A percentile compares a stretch with the other conserved stretches of the same genome.
Evolutionary conservation across 768 basidiomycete species (phyloP).

Genomic region (Omphalotus guepiniiformis): DNA sequence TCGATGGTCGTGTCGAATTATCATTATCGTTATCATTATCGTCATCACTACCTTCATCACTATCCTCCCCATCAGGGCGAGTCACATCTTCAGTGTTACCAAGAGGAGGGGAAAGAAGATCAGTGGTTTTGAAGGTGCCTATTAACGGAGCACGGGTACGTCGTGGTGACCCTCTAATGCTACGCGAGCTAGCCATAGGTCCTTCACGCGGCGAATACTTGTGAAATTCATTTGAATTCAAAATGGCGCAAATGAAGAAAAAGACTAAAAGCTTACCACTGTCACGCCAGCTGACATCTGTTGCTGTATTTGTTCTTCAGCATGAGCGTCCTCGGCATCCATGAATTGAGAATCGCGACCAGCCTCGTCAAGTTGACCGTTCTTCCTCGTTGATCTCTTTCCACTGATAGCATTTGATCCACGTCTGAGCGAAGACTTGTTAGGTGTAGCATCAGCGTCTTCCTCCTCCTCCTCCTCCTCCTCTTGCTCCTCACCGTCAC

Average conservation of each 20-base stretch:
- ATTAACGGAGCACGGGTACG: slow-evolving; percentile 36
- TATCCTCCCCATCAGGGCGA: no score
- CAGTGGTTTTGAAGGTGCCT: slow-evolving; percentile 6
- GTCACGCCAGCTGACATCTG: slow-evolving; percentile 73
- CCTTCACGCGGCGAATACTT: slow-evolving; percentile 63
- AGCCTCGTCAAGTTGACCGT: slow-evolving; percentile 36
- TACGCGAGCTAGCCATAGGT: slow-evolving; percentile 61
- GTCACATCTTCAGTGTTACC: no score
- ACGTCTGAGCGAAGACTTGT: slow-evolving; percentile 45
- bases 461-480: slow-evolving; percentile 23
- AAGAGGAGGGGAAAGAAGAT: background rate
- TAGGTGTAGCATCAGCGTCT: slow-evolving; percentile 50
- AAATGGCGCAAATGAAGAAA: background rate
- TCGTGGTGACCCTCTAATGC: slow-evolving; percentile 65
- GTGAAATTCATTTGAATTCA: no score
- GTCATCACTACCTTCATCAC: no score
- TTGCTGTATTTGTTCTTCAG: slow-evolving; percentile 83
- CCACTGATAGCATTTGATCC: slow-evolving; percentile 24
- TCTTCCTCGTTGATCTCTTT: slow-evolving; percentile 26
- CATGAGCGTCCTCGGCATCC: slow-evolving; percentile 83
- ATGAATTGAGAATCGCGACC: slow-evolving; percentile 78
- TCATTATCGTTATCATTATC: slow-evolving; percentile 56
- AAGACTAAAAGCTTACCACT: slow-evolving; percentile 43
- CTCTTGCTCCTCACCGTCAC: slow-evolving; percentile 7
- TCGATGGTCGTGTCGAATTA: slow-evolving; percentile 27